Base-by-base conservation (phyloP, 371 early-diverging fungal genomes). In the Syncephalastrum sp. region DNA sequence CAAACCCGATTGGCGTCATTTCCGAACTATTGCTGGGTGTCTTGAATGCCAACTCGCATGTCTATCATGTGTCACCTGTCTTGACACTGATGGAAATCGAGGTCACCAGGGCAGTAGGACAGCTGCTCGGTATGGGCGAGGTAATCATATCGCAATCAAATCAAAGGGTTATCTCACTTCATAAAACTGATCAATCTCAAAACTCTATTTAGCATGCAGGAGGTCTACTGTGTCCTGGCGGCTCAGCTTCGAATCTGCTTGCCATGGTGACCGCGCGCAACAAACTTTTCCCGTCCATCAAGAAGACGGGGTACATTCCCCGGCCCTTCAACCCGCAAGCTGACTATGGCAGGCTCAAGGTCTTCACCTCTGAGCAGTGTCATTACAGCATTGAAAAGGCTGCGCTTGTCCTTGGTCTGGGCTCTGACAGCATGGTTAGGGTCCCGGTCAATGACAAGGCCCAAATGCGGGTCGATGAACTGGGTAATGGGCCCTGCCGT, bases 321-420 rank as follows among this genome's bases (percentile, higher is more conserved):
- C 63, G 65, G 5, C 82, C 75, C 0, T 70, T 74, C 8, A 61
- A 72, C 23, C 68, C 67, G 2, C 23, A 46, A 13, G 66, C 70
- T 1, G 63, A 38, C 0, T 81, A 84, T 56, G 83, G 83, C 16
- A 74, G 68, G 46, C 70, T 91, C 7, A 81, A 81, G 21, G 77
- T 91, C 17, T 92, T 92, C 67, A 90, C 92, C 0, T 91, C 91
- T 17, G 65, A 59, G 0, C 83, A 89, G 24, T 81, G 89, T 25
- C 95, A 94, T 58, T 94, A 92, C 63, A 88, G 89, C 25, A 81
- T 94, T 21, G 86, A 86, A 23, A 92, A 92, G 66, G 69, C 90
- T 5, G 91, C 86, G 1, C 80, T 90, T 19, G 72, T 85, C 1
- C 68, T 90, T 58, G 95, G 94, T 0, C 55, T 94, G n/a, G 93